Percentiles rank a stretch among this genome's conserved stretches.
Evolutionary conservation across 495 filamentous ascomycete species (phyloP).

Genomic region (Gamarada debralockiae): DNA sequence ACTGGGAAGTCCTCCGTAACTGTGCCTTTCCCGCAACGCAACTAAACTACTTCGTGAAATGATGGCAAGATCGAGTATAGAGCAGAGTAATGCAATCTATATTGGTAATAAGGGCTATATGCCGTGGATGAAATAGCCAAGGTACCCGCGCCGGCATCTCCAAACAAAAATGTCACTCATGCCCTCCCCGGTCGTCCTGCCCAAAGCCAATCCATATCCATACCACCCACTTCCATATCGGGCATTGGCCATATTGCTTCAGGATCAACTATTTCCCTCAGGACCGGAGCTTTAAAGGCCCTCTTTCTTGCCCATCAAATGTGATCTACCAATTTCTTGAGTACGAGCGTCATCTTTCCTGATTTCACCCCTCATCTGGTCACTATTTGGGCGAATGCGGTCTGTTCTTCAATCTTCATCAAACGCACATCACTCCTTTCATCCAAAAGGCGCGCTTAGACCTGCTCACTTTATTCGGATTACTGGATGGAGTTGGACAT

Average conservation of each 20-base stretch:
- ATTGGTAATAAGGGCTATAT: background rate
- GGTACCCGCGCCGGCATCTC: background rate
- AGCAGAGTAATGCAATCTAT: background rate
- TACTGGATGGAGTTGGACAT: too few relatives aligned
- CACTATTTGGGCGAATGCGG: background rate
- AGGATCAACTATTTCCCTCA: conserved; percentile 1
- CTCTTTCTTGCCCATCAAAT: conserved; percentile 9
- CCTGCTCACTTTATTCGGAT: background rate
- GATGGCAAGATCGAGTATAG: background rate
- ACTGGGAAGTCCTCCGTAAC: too few relatives aligned
- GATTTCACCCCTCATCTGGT: background rate
- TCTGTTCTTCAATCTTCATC: conserved; percentile 3
- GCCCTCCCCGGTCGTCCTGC: too few relatives aligned
- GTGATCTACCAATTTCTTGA: background rate
- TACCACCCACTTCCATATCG: too few relatives aligned
- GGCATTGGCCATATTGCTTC: background rate
- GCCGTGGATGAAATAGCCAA: background rate
- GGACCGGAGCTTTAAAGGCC: conserved; percentile 3
- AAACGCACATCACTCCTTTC: background rate
- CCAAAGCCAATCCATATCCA: too few relatives aligned
- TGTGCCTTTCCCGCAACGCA: too few relatives aligned
- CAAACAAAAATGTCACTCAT: background rate
- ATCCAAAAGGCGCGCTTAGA: background rate
- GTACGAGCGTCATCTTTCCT: background rate
- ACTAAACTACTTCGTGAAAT: too few relatives aligned